Base-by-base conservation (phyloP, 371 early-diverging fungal species). In the Rhizopus microsporus region DNA sequence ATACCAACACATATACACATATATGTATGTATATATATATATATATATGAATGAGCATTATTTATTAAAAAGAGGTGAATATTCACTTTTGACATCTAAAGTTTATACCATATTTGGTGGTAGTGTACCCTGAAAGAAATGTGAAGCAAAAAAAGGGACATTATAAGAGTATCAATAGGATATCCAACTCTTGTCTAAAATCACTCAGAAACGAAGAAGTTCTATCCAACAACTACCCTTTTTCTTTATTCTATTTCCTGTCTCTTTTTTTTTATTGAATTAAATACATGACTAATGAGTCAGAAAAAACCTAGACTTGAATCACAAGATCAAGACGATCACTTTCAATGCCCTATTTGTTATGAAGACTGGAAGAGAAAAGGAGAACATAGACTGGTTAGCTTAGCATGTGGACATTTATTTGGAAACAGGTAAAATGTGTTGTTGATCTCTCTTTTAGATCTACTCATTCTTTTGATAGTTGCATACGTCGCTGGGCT, bases 391-490 rank as follows among this genome's bases (percentile, higher is more conserved):
- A 33, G 56, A 29, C 29, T 53, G 42, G 57, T 62, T 7, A 62
- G 63, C 56, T 49, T 67, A 23, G 47, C 47, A 7, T 67, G 67
- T 48, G 67, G 67, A 1, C 67, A 67, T 48, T 44, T 65, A 31
- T 65, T 65, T 57, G 65, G 65, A 15, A 46, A 60, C 56, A 65
- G 43, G 65, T 51, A 49, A 54, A 35, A 12, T 12, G 32, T 12
- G 45, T 23, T 12, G 17, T 16, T 16, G 0, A 32, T 32, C 12
- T 34, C 16, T 40, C 6, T 40, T 40, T 48, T 12, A 33, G 7
- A 15, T 37, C 9, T 57, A 5, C 31, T 30, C n/a, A 5, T 37
- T 32, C 13, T 5, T 39, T 6, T 29, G 23, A 7, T 51, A 65
- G 65, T 15, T 65, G 65, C 34, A 65, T 65, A 35, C 38, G 30